Evolutionary conservation across 2,329 filamentous ascomycete species (phyloP).

Genomic region (Plectosphaerella sp.): DNA sequence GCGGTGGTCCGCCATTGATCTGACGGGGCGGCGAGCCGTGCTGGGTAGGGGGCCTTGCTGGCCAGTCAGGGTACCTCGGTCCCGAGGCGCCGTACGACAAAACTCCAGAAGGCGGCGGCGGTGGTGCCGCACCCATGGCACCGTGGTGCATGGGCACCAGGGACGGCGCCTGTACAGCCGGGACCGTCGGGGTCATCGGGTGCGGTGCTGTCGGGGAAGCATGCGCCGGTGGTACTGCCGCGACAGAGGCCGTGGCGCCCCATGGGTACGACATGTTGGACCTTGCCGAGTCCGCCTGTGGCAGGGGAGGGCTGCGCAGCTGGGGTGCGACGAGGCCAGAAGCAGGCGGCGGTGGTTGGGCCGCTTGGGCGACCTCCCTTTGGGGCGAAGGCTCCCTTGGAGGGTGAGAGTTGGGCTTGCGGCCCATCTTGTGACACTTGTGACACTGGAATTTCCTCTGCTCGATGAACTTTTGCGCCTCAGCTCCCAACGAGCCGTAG

Average conservation of each 20-base stretch:
- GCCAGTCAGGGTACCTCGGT: constrained; percentile 36
- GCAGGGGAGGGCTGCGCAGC: constrained; percentile 10
- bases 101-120: too few relatives aligned
- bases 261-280: constrained; percentile 1
- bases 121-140: constrained; percentile 26
- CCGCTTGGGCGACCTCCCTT: not conserved
- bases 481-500: constrained; percentile 44
- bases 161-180: constrained; percentile 12
- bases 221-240: constrained; percentile 7
- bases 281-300: not conserved
- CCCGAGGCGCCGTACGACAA: constrained; percentile 23
- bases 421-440: constrained; percentile 60
- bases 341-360: constrained; percentile 12
- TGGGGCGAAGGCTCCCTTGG: constrained; percentile 6
- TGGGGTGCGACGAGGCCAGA: constrained; percentile 9
- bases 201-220: constrained; percentile 20
- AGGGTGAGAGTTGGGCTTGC: constrained; percentile 32
- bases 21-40: constrained; percentile 43
- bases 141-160: constrained; percentile 24
- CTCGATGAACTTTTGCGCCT: constrained; percentile 54
- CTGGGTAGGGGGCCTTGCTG: constrained; percentile 40
- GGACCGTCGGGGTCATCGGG: constrained; percentile 14
- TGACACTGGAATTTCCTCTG: constrained; percentile 68
- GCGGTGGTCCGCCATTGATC: constrained; percentile 41
- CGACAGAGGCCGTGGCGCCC: not conserved